These are phyloP conservation scores for Calamus simplicifolius DNA, from an alignment of 176 grass and related monocot species.

Conservation along the genomic window DNA sequence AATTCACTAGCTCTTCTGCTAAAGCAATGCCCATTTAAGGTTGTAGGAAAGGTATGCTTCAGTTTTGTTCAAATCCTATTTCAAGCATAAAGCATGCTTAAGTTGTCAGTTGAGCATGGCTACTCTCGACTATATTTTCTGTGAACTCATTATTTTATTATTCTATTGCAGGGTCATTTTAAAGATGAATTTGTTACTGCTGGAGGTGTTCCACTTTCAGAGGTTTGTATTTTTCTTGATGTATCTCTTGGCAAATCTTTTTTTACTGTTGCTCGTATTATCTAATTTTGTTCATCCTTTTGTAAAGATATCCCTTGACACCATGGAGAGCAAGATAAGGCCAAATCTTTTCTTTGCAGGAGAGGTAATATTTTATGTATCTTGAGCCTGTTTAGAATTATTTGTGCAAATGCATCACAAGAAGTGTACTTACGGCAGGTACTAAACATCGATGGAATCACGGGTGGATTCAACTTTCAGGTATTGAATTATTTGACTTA, in stretches of 20 bases:
- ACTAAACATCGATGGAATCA: conserved; percentile 78
- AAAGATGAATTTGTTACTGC: conserved; percentile 99
- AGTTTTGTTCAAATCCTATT: neutral
- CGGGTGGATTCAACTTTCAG: conserved; percentile 98
- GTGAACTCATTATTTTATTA: conserved; percentile 14
- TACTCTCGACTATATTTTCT: neutral
- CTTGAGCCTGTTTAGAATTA: neutral
- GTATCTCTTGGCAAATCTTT: neutral
- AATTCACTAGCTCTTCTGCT: conserved; percentile 44
- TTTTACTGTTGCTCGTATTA: neutral
- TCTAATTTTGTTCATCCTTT: conserved; percentile 3
- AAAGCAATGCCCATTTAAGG: conserved; percentile 69
- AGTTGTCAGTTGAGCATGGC: neutral
- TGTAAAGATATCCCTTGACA: conserved; percentile 59
- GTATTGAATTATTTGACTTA: conserved; percentile 7
- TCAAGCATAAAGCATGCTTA: neutral
- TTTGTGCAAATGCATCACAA: conserved; percentile 11
- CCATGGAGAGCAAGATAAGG: conserved; percentile 90
- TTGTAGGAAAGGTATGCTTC: conserved; percentile 59
- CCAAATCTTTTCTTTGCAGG: conserved; percentile 85
- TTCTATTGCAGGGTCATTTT: conserved; percentile 66
- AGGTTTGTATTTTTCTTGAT: conserved; percentile 39
- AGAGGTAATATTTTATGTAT: conserved; percentile 47
- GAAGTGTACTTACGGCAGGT: conserved; percentile 32
- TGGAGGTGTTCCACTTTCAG: conserved; percentile 78